These are phyloP conservation scores for Pestalotiopsis sp. DNA, from an alignment of 2,329 filamentous ascomycete genomes.

Conservation along the genomic window DNA sequence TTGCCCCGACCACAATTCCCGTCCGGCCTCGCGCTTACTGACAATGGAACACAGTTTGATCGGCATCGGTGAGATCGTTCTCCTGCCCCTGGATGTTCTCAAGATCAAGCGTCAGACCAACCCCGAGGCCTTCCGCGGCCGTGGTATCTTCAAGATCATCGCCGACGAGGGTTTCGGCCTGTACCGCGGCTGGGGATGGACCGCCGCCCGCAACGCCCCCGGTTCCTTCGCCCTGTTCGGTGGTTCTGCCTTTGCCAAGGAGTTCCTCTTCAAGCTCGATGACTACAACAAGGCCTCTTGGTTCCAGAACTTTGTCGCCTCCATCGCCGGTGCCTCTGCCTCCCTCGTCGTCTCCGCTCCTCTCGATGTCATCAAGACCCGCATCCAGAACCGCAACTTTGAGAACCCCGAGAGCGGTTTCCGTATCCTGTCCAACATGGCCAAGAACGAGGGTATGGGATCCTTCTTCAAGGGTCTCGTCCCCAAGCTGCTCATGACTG, in stretches of 20 bases:
- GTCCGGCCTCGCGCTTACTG: background rate
- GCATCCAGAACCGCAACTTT: constrained; percentile 98
- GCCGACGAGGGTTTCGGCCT: constrained; percentile 92
- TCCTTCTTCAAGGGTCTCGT: constrained; percentile 98
- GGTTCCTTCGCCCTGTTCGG: constrained; percentile 98
- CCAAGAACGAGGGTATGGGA: constrained; percentile 80
- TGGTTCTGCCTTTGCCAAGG: constrained; percentile 95
- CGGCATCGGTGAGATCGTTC: constrained; percentile 94
- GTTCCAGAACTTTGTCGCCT: constrained; percentile 97
- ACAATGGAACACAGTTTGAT: constrained; percentile 65
- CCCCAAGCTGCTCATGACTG: constrained; percentile 98
- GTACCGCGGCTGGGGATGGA: constrained; percentile 97
- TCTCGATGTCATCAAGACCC: constrained; percentile 96
- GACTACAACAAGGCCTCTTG: constrained; percentile 97
- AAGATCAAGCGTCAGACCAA: constrained; percentile 99
- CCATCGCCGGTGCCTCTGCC: constrained; percentile 90
- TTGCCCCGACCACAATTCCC: background rate
- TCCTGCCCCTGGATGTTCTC: constrained; percentile 92
- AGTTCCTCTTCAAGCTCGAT: constrained; percentile 85
- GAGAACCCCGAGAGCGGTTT: constrained; percentile 96
- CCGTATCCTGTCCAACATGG: constrained; percentile 90
- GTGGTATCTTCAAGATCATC: constrained; percentile 87
- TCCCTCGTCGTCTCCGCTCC: constrained; percentile 97
- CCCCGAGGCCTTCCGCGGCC: constrained; percentile 94
- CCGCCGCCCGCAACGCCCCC: constrained; percentile 92